Conservation (phyloP, 306 rosid genomes). For the Fagus crenata region DNA sequence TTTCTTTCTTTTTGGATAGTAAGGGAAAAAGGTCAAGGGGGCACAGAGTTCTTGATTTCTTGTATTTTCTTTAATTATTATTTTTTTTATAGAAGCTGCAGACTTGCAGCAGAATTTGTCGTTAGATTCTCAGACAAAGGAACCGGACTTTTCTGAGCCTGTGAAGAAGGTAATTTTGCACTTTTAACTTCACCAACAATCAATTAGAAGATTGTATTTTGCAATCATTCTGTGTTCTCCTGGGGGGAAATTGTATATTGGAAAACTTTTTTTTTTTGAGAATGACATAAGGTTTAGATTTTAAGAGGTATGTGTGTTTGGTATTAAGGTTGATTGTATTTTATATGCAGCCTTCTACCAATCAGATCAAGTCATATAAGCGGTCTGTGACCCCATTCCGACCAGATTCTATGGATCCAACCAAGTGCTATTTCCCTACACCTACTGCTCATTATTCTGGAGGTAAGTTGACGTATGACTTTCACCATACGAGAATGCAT, state of each 20-base stretch:
- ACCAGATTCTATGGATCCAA: conserved; percentile 70
- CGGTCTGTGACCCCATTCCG: conserved; percentile 74
- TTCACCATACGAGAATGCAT: not conserved
- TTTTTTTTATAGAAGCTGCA: conserved; percentile 58
- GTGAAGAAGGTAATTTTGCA: conserved; percentile 60
- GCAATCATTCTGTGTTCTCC: not conserved
- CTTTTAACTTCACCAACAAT: too few relatives aligned
- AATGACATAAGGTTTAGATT: too few relatives aligned
- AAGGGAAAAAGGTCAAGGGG: too few relatives aligned
- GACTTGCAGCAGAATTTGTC: conserved; percentile 89
- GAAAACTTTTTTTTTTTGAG: too few relatives aligned
- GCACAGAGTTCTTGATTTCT: too few relatives aligned
- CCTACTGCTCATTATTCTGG: conserved; percentile 75
- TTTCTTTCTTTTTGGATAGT: not conserved
- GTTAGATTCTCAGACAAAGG: conserved; percentile 71
- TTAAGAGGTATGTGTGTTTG: too few relatives aligned
- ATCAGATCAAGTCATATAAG: conserved; percentile 62
- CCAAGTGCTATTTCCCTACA: conserved; percentile 70
- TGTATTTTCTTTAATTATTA: conserved; percentile 51
- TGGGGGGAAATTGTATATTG: too few relatives aligned
- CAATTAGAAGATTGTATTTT: too few relatives aligned
- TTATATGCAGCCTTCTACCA: conserved; percentile 53
- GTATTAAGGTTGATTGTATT: not conserved
- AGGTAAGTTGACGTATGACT: conserved; percentile 41
- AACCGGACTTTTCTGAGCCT: conserved; percentile 75